These are phyloP conservation scores for Suhomyces wounanorum DNA, from an alignment of 1,139 yeast species.

Conservation along the genomic window DNA sequence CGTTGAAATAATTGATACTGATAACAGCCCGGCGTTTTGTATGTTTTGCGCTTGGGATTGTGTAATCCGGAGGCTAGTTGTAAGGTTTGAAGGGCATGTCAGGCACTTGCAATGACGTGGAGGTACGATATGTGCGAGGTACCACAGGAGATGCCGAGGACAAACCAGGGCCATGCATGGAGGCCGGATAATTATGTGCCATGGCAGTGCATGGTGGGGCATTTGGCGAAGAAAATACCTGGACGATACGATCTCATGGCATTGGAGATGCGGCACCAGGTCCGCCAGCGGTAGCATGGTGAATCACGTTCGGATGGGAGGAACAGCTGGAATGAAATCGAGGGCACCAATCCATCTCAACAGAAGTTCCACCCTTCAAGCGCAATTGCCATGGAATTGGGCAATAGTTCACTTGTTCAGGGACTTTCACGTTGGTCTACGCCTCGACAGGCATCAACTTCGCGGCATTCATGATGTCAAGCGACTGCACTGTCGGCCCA, in stretches of 20 bases:
- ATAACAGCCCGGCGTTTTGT: not conserved
- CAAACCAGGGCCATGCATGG: not conserved
- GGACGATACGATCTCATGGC: not conserved
- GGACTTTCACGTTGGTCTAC: not conserved
- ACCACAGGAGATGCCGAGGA: not conserved
- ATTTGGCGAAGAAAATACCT: not conserved
- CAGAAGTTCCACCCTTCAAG: not conserved
- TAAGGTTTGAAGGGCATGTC: not conserved
- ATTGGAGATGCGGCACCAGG: not conserved
- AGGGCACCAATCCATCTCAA: not conserved
- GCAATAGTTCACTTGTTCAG: not conserved
- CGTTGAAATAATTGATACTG: not conserved
- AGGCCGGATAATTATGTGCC: not conserved
- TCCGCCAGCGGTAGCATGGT: not conserved
- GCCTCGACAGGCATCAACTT: not conserved
- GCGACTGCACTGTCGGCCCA: not conserved
- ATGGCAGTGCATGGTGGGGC: not conserved
- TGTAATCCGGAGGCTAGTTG: not conserved
- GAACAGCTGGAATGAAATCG: not conserved
- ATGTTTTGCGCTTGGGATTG: not conserved
- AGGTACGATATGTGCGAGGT: not conserved
- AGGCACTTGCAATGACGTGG: slow-evolving; percentile 1
- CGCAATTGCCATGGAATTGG: not conserved
- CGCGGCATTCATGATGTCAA: not conserved
- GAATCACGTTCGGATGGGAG: too few species aligned